Evolutionary conservation across 2,329 filamentous ascomycete genomes (phyloP).

Genomic region (Metarhizium robertsii): DNA sequence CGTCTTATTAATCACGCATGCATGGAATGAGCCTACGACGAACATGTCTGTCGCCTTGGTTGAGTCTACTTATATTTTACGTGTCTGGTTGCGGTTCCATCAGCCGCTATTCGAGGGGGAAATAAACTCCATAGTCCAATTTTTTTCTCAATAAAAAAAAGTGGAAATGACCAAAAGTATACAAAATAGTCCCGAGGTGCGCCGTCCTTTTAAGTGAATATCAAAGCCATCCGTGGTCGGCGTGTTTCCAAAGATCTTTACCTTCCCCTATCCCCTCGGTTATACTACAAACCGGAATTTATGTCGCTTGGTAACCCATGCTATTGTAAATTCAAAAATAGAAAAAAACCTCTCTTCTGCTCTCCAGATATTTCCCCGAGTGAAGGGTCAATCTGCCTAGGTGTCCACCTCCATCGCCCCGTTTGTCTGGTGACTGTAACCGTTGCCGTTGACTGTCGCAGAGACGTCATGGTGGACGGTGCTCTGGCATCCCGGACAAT

Average conservation of each 20-base stretch:
- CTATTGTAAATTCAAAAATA: background rate
- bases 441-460: conserved; percentile 20
- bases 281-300: background rate
- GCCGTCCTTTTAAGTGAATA: too few relatives aligned
- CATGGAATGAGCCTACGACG: conserved; percentile 2
- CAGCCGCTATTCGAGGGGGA: too few relatives aligned
- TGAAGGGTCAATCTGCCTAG: background rate
- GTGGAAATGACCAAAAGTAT: too few relatives aligned
- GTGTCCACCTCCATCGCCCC: conserved; percentile 36
- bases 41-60: background rate
- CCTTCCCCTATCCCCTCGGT: background rate
- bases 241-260: too few relatives aligned
- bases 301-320: background rate
- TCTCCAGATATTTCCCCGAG: background rate
- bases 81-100: too few relatives aligned
- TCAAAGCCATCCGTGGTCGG: too few relatives aligned
- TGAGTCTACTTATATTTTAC: too few relatives aligned
- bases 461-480: conserved; percentile 16
- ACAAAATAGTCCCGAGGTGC: too few relatives aligned
- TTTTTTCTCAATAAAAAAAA: too few relatives aligned
- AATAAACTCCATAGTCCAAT: too few relatives aligned
- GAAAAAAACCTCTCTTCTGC: background rate
- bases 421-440: conserved; percentile 18
- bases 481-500: conserved; percentile 82
- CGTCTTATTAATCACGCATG: conserved; percentile 5